Evolutionary conservation across 768 basidiomycete species (phyloP).

Genomic region (Leccinum incarnatum): DNA sequence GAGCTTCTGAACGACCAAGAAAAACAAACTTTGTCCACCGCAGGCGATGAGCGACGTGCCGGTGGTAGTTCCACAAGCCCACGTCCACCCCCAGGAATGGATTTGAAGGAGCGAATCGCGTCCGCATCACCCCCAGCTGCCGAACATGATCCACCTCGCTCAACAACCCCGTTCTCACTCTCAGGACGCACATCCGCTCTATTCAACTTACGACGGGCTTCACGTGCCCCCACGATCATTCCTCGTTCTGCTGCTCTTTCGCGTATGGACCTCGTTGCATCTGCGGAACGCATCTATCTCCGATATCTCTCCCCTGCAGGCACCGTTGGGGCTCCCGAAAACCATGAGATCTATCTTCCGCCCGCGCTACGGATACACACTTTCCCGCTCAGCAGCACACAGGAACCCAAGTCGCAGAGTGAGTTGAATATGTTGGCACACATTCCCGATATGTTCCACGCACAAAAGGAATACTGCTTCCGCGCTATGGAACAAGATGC

Average conservation of each 20-base stretch:
- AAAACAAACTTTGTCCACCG: conserved; percentile 56
- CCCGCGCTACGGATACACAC: conserved; percentile 86
- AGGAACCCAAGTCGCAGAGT: conserved; percentile 63
- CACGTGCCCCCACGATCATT: conserved; percentile 91
- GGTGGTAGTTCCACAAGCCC: conserved; percentile 61
- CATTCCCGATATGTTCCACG: conserved; percentile 94
- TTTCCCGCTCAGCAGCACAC: conserved; percentile 78
- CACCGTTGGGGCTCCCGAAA: conserved; percentile 75
- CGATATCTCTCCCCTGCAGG: conserved; percentile 87
- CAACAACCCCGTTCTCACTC: conserved; percentile 77
- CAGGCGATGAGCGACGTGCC: conserved; percentile 43
- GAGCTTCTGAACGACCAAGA: conserved; percentile 71
- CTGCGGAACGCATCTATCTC: conserved; percentile 94
- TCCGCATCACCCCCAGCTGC: conserved; percentile 47
- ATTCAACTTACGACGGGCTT: conserved; percentile 73
- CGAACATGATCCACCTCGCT: conserved; percentile 53
- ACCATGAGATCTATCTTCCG: conserved; percentile 98
- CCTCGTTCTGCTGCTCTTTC: conserved; percentile 89
- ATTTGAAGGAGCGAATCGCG: conserved; percentile 37
- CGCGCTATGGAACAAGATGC: conserved; percentile 95
- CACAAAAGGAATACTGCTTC: conserved; percentile 97
- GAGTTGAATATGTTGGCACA: conserved; percentile 81
- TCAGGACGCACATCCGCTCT: conserved; percentile 73
- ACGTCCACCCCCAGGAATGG: conserved; percentile 37
- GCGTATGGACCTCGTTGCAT: conserved; percentile 84